Evolutionary conservation across 2,329 filamentous ascomycete genomes (phyloP), one percentile per base, ranked within the genome.

Genomic region (Blastomyces gilchristii): DNA sequence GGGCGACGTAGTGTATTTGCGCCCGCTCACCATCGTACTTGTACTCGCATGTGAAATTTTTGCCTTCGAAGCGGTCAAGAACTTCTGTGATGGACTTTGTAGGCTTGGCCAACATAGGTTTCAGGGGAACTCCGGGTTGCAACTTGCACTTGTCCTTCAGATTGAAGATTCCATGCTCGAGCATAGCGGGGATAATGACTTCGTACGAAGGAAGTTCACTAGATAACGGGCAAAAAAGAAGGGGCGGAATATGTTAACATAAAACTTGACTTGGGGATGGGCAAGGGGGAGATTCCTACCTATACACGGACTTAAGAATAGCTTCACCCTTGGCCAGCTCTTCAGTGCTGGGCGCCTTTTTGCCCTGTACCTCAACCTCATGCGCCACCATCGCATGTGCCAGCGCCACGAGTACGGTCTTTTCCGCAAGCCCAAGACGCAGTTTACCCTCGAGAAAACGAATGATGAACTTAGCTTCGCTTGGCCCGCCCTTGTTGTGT

Each of bases 71-170:
- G 5, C 94, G 89, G 75, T 99, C 93, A 12, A 99, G 82, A 0
- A 99, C 94, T 77, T 99, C 94, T 0, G 92, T 96, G 70, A 99
- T 97, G 5, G 94, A 92, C 75, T 99, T 99, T 11, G 94, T 99
- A 2, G 94, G 94, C 71, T 97, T 97, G 25, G 94, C 94, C 79
- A 99, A 82, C 94, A 99, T 99, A 69, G 94, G 94, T 76, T 99
- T 99, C 64, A 99, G 81, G 0, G 94, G 94, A 18, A 99, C 89
- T 66, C 94, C 94, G 0, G 94, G 93, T 68, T 91, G 89, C 54
- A 99, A 83, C 74, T 95, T 95, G 82, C 94, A 97, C 63, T 88
- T 85, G 11, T 96, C 88, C 61, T 85, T 84, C 14, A 99, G 78
- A 47, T 91, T 87, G 78, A 88, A 85, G 66, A 99, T 90, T 22